Conservation (phyloP, 164 flowering plant species). For the Warburgia ugandensis region DNA sequence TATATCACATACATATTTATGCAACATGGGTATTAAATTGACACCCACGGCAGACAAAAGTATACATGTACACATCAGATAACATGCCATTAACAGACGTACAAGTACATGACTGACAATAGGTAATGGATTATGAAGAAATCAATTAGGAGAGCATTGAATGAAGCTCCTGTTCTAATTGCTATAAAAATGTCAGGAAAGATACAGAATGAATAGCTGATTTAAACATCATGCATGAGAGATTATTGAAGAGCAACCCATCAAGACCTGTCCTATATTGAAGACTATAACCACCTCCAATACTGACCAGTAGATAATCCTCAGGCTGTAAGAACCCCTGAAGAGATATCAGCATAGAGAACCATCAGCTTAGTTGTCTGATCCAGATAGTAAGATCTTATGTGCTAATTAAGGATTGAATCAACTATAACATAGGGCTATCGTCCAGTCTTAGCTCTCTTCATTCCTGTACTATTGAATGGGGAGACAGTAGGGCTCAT, state of each 20-base stretch:
- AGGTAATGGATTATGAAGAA: too few species aligned
- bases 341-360: slow-evolving; percentile 2
- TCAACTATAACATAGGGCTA: slow-evolving; percentile 17
- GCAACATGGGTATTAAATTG: too few species aligned
- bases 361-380: too few species aligned
- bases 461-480: slow-evolving; percentile 88
- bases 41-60: too few species aligned
- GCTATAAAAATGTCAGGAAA: neutral
- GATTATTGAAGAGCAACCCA: slow-evolving; percentile 7
- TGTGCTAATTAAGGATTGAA: too few species aligned
- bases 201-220: slow-evolving; percentile 19
- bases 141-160: too few species aligned
- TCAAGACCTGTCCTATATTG: slow-evolving; percentile 7
- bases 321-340: slow-evolving; percentile 5
- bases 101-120: too few species aligned
- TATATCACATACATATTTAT: too few species aligned
- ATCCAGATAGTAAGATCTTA: too few species aligned
- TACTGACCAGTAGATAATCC: slow-evolving; percentile 9
- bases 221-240: slow-evolving; percentile 7
- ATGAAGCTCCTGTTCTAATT: slow-evolving; percentile 7
- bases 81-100: too few species aligned
- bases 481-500: slow-evolving; percentile 71
- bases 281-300: slow-evolving; percentile 9
- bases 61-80: too few species aligned
- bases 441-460: slow-evolving; percentile 87